These are phyloP conservation scores for Komagataella populi DNA, from an alignment of 805 yeast species.

Conservation along the genomic window DNA sequence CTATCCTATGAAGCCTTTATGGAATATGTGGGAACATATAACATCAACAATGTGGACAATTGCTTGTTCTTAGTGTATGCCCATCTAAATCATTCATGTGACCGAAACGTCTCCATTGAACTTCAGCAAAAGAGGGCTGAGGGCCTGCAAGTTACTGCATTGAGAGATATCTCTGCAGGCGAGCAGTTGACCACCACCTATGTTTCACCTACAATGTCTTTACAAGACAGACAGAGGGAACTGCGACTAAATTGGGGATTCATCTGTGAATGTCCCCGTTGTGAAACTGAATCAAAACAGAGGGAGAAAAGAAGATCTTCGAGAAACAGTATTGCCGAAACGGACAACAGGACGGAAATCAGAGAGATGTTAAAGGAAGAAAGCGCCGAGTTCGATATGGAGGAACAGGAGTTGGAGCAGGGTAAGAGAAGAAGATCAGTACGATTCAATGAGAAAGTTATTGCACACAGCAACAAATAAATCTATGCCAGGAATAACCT, in stretches of 20 bases:
- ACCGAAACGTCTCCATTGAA: slow-evolving; percentile 50
- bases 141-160: slow-evolving; percentile 50
- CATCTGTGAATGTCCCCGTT: slow-evolving; percentile 51
- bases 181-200: slow-evolving; percentile 63
- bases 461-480: slow-evolving; percentile 13
- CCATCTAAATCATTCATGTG: slow-evolving; percentile 67
- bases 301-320: slow-evolving; percentile 32
- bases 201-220: slow-evolving; percentile 51
- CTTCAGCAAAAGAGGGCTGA: slow-evolving; percentile 26
- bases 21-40: slow-evolving; percentile 54
- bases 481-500: not conserved
- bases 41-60: slow-evolving; percentile 60
- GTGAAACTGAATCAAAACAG: slow-evolving; percentile 37
- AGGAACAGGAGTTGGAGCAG: slow-evolving; percentile 31
- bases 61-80: slow-evolving; percentile 49
- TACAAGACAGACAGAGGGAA: slow-evolving; percentile 49
- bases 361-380: slow-evolving; percentile 30
- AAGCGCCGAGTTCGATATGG: slow-evolving; percentile 11
- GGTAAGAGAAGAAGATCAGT: slow-evolving; percentile 46
- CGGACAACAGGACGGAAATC: slow-evolving; percentile 20
- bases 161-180: slow-evolving; percentile 39
- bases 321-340: not conserved
- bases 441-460: slow-evolving; percentile 49
- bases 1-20: slow-evolving; percentile 39
- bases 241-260: slow-evolving; percentile 74